phyloP scores from a whole-genome alignment of 2,329 filamentous ascomycete genomes.

The Hypocreales sp. region DNA sequence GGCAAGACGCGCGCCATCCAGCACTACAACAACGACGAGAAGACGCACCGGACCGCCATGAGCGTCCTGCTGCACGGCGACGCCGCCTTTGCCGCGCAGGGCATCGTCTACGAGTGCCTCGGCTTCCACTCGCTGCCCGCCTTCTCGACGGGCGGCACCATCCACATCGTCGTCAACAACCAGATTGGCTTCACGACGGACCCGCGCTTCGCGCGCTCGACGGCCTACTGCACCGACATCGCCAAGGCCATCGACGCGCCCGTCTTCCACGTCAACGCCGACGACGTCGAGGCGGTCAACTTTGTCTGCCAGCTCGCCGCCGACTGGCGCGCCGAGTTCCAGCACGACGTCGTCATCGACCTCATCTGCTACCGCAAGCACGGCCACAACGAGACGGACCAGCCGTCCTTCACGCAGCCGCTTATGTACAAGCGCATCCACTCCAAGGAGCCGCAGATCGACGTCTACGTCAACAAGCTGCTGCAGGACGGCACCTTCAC shows the following conservation, averaged over 20 bases:
- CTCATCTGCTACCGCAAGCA: slow-evolving; percentile 98
- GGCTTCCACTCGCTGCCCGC: slow-evolving; percentile 91
- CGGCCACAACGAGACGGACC: slow-evolving; percentile 98
- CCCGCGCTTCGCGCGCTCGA: slow-evolving; percentile 91
- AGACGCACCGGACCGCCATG: slow-evolving; percentile 80
- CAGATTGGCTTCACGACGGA: slow-evolving; percentile 99
- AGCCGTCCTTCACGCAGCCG: slow-evolving; percentile 98
- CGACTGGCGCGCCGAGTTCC: slow-evolving; percentile 97
- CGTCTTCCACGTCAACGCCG: slow-evolving; percentile 97
- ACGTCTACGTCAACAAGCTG: slow-evolving; percentile 85
- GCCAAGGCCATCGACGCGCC: slow-evolving; percentile 97
- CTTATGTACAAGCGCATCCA: slow-evolving; percentile 98
- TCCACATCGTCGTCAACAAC: slow-evolving; percentile 97
- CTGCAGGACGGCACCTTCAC: slow-evolving; percentile 88
- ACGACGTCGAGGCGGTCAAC: slow-evolving; percentile 96
- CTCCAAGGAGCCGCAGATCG: slow-evolving; percentile 68
- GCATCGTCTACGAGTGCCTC: slow-evolving; percentile 96
- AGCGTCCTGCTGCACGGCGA: slow-evolving; percentile 92
- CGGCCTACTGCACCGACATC: slow-evolving; percentile 97
- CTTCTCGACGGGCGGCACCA: slow-evolving; percentile 93
- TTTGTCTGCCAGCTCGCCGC: slow-evolving; percentile 94
- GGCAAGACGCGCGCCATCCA: slow-evolving; percentile 96
- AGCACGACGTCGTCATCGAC: slow-evolving; percentile 95
- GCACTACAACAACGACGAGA: slow-evolving; percentile 97
- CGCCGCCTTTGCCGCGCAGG: slow-evolving; percentile 90